These are phyloP conservation scores for Mycena vitilis DNA, from an alignment of 768 basidiomycete species.

Conservation along the genomic window DNA sequence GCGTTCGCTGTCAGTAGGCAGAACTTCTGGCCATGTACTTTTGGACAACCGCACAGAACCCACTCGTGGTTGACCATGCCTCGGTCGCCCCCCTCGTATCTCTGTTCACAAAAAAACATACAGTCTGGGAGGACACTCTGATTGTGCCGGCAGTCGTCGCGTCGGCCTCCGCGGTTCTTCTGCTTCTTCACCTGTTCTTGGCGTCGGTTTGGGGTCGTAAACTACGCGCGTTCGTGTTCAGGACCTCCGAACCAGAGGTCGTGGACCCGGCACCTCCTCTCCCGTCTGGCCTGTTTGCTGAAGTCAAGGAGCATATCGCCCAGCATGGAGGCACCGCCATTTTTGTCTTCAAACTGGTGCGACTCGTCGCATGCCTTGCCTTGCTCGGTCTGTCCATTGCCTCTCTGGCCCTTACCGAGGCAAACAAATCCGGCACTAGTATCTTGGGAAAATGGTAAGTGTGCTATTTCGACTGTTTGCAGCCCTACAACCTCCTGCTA, in stretches of 20 bases:
- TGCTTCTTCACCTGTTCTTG: slow-evolving; percentile 46
- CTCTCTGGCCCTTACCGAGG: slow-evolving; percentile 51
- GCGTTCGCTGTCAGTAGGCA: background rate
- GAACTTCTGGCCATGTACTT: slow-evolving; percentile 7
- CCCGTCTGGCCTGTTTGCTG: slow-evolving; percentile 44
- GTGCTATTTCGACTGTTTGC: background rate
- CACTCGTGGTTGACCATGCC: slow-evolving; percentile 19
- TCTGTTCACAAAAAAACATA: slow-evolving; percentile 17
- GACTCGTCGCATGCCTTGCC: slow-evolving; percentile 57
- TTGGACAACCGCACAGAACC: slow-evolving; percentile 28
- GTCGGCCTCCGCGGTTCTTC: slow-evolving; percentile 46
- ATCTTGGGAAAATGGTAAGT: slow-evolving; percentile 38
- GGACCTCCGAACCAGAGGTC: slow-evolving; percentile 20
- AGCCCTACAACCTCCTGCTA: background rate
- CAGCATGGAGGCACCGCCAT: slow-evolving; percentile 59
- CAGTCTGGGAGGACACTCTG: slow-evolving; percentile 42
- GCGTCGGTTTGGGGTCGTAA: slow-evolving; percentile 31
- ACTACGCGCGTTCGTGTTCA: slow-evolving; percentile 23
- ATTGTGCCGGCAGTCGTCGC: slow-evolving; percentile 52
- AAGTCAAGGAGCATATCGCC: slow-evolving; percentile 53
- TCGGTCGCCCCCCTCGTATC: slow-evolving; percentile 24
- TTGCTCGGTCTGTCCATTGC: slow-evolving; percentile 65
- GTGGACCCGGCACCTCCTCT: slow-evolving; percentile 34
- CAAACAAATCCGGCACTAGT: slow-evolving; percentile 22
- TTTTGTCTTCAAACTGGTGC: slow-evolving; percentile 58